Evolutionary conservation across 768 basidiomycete species (phyloP), one percentile per base, ranked within the genome.

Genomic region (Clitopilus hobsonii): DNA sequence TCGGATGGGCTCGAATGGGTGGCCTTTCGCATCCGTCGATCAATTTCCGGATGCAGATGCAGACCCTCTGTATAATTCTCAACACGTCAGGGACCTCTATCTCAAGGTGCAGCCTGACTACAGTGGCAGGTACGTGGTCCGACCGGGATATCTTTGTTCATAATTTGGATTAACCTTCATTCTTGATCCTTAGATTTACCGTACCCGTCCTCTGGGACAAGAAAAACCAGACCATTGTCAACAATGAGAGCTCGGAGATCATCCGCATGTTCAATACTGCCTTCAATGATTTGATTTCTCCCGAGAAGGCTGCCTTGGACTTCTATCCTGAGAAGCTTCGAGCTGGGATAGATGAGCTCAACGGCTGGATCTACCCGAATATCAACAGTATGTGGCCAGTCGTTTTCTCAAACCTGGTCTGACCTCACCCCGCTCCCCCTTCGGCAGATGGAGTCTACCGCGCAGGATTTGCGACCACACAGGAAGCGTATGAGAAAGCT

Each of bases 221-320:
- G 75, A 91, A 95, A 69, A 73, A 67, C 38, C 73, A 86, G 45
- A 89, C 88, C 36, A 89, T 98, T 60, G 97, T 99, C 55, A 98
- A 94, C 75, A 98, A 98, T 67, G 96, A 99, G 67, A 88, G 86
- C 60, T 85, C 89, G 2, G 96, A 98, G 72, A 94, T 98, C 66
- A 93, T 98, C 64, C 86, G 96, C 54, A 89, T 96, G 6, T 82
- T 98, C 73, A 98, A 99, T 71, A 78, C 79, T 6, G 86, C 81
- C 1, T 95, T 96, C 74, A 86, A 97, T 67, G 74, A 85, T 20
- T 61, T 88, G 18, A 55, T 97, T 6, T 78, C 89, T 3, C 67
- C 75, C 1, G 86, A 89, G 4, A 82, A 85, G 57, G 85, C 83
- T 2, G 69, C 73, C 18, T 61, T 89, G 48, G 86, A 95, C 64